Conservation (phyloP, 169 alveolate genomes). For the Cyclospora cayetanensis region DNA sequence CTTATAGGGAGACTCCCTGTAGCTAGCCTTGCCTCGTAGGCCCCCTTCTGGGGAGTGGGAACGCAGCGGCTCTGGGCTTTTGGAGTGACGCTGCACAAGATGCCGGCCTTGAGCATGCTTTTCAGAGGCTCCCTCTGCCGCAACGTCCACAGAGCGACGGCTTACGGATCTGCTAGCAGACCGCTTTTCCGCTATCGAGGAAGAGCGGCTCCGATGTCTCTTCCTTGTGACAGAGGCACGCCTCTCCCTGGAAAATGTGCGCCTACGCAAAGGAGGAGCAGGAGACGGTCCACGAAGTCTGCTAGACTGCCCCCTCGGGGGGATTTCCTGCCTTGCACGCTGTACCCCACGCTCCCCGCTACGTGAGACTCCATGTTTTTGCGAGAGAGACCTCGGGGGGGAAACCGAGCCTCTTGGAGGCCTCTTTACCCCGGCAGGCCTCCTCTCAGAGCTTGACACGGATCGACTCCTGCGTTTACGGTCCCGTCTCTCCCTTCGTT, state of each 20-base stretch:
- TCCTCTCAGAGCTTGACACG: no score
- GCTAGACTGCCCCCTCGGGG: background rate
- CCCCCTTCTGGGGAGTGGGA: background rate
- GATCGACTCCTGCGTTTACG: no score
- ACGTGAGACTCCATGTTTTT: no score
- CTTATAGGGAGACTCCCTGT: background rate
- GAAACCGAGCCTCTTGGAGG: no score
- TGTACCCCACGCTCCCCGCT: no score
- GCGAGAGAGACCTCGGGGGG: no score
- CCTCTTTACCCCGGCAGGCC: no score
- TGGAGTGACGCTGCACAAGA: no score
- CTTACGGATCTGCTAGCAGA: background rate
- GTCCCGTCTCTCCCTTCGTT: no score
- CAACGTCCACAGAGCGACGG: background rate
- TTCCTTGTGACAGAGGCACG: background rate
- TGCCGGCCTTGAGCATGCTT: background rate
- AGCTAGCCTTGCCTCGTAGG: background rate
- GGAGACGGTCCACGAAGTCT: background rate
- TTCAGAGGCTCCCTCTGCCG: background rate
- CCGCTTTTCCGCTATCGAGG: background rate
- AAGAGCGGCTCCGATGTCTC: background rate
- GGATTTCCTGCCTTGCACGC: background rate
- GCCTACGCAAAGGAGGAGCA: background rate
- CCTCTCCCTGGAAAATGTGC: background rate
- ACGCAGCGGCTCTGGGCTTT: background rate